These are phyloP conservation scores for Phytophthora fragariae DNA, from an alignment of 352 stramenopile species.

Conservation along the genomic window DNA sequence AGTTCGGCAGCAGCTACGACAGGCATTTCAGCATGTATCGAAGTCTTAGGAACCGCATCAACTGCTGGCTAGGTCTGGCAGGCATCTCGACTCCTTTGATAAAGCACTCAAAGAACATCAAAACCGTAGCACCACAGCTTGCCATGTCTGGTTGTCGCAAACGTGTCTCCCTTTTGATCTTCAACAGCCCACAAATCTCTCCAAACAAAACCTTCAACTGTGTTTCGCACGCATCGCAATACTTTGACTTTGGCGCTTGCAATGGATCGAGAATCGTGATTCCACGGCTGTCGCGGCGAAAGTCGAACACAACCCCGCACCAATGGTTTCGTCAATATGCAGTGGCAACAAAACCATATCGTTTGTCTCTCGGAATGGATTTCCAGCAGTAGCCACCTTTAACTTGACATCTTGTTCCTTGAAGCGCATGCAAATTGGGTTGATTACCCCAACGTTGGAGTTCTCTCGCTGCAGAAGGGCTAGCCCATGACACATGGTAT, in stretches of 20 bases:
- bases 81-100: neutral
- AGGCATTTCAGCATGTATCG: slow-evolving; percentile 1
- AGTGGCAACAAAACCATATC: neutral
- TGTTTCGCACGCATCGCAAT: slow-evolving; percentile 11
- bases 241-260: slow-evolving; percentile 15
- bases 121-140: slow-evolving; percentile 9
- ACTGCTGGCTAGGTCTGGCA: no score
- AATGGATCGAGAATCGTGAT: slow-evolving; percentile 13
- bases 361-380: neutral
- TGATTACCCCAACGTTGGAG: neutral
- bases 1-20: neutral
- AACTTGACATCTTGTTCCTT: neutral
- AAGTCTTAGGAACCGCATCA: no score
- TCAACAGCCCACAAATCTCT: neutral
- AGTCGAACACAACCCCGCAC: slow-evolving; percentile 6
- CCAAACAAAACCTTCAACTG: neutral
- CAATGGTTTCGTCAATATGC: neutral
- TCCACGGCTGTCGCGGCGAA: neutral
- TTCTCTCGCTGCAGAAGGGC: slow-evolving; percentile 4
- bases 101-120: slow-evolving; percentile 8
- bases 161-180: neutral
- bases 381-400: neutral
- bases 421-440: slow-evolving; percentile 1
- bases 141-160: neutral
- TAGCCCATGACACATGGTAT: neutral